Conservation (phyloP, 2,329 filamentous ascomycete genomes). For the Domatiomyces catenatus region DNA sequence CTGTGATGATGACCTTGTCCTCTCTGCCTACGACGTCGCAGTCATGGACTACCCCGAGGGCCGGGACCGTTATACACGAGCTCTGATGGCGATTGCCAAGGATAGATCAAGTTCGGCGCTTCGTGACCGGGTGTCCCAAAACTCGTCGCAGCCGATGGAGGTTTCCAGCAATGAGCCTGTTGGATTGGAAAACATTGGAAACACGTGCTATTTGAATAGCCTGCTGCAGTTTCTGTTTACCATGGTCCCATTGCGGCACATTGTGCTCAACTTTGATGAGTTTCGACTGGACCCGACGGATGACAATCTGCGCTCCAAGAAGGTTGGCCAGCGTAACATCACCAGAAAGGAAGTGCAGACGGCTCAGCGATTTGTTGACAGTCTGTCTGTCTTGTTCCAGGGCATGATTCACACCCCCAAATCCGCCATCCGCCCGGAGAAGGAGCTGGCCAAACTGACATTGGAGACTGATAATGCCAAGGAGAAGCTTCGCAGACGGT, state of each 20-base stretch:
- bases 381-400: slow-evolving; percentile 55
- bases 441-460: slow-evolving; percentile 65
- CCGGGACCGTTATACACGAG: slow-evolving; percentile 30
- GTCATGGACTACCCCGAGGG: slow-evolving; percentile 32
- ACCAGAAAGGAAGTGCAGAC: slow-evolving; percentile 41
- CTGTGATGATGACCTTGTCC: slow-evolving; percentile 35
- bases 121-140: slow-evolving; percentile 11
- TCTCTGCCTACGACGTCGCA: slow-evolving; percentile 33
- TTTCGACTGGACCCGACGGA: slow-evolving; percentile 54
- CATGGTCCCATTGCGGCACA: slow-evolving; percentile 61
- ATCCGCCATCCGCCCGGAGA: slow-evolving; percentile 52
- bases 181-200: slow-evolving; percentile 83
- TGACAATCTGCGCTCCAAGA: slow-evolving; percentile 47
- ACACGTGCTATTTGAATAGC: slow-evolving; percentile 96
- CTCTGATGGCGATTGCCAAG: slow-evolving; percentile 33
- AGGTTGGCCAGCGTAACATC: slow-evolving; percentile 60
- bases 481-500: slow-evolving; percentile 34
- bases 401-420: slow-evolving; percentile 50
- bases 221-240: slow-evolving; percentile 91
- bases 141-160: slow-evolving; percentile 11
- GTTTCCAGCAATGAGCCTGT: slow-evolving; percentile 50
- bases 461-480: slow-evolving; percentile 47
- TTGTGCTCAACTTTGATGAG: slow-evolving; percentile 61
- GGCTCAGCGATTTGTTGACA: slow-evolving; percentile 60
- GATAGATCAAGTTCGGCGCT: slow-evolving; percentile 25